Percentiles rank a stretch among this genome's conserved stretches.
phyloP scores from a whole-genome alignment of 2,329 filamentous ascomycete genomes.

The Penicillium digitatum region DNA sequence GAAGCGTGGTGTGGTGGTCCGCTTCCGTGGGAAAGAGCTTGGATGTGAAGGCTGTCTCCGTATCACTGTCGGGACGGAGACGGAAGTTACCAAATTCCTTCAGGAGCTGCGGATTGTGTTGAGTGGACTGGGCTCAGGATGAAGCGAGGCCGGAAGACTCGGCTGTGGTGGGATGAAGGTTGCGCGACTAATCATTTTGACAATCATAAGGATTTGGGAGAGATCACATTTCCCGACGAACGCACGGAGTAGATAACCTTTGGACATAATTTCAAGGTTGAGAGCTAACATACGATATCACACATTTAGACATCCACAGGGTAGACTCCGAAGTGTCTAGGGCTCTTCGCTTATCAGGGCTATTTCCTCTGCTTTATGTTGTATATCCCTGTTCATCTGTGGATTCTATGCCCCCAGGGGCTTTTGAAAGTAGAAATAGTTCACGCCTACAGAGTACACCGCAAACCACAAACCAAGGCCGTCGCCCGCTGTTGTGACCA shows the following conservation, averaged over 20 bases:
- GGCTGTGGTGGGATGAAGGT: constrained; percentile 26
- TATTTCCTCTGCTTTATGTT: background rate
- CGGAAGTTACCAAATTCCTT: constrained; percentile 77
- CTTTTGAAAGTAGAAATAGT: background rate
- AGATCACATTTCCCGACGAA: background rate
- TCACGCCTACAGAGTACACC: background rate
- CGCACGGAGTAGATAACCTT: background rate
- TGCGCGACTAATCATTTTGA: constrained; percentile 1
- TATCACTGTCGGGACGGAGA: constrained; percentile 86
- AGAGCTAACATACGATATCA: background rate
- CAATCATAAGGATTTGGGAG: background rate
- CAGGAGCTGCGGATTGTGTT: constrained; percentile 58
- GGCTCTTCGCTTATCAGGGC: background rate
- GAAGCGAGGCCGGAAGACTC: constrained; percentile 48
- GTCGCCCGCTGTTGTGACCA: background rate
- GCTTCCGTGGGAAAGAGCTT: constrained; percentile 88
- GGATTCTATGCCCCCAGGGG: too few species aligned
- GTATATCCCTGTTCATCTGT: background rate
- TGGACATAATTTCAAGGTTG: background rate
- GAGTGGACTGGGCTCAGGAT: constrained; percentile 40
- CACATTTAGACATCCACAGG: too few species aligned
- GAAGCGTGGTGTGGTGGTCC: constrained; percentile 80
- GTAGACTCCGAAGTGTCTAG: too few species aligned
- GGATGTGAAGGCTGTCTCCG: constrained; percentile 85
- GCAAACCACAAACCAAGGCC: background rate